Conservation (phyloP, 2,329 filamentous ascomycete species). For the Metarhizium album region DNA sequence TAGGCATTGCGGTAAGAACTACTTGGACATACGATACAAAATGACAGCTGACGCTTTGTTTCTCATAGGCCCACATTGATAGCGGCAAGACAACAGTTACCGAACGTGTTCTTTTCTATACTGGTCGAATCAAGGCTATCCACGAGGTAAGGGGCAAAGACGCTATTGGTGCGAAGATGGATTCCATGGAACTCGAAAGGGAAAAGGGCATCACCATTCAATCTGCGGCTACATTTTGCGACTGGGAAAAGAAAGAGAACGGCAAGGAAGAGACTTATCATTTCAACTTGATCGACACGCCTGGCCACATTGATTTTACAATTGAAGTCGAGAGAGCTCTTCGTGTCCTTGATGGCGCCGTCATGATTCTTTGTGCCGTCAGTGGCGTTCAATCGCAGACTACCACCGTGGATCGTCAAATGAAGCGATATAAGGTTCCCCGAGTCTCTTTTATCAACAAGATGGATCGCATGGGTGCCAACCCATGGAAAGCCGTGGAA, state of each 20-base stretch:
- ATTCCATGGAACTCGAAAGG: constrained; percentile 97
- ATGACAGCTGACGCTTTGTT: constrained; percentile 9
- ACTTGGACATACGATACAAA: constrained; percentile 7
- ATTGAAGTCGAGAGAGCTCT: constrained; percentile 96
- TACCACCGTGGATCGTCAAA: constrained; percentile 95
- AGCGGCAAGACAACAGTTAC: constrained; percentile 96
- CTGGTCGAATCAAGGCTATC: constrained; percentile 89
- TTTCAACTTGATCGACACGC: constrained; percentile 97
- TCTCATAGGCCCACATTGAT: constrained; percentile 78
- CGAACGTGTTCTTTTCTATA: constrained; percentile 96
- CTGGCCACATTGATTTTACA: constrained; percentile 97
- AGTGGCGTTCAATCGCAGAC: constrained; percentile 97
- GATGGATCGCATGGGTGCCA: constrained; percentile 98
- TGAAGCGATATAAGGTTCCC: constrained; percentile 96
- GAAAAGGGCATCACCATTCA: constrained; percentile 99
- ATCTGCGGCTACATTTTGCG: constrained; percentile 93
- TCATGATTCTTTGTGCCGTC: constrained; percentile 97
- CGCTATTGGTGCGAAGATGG: constrained; percentile 96
- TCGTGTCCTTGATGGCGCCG: constrained; percentile 87
- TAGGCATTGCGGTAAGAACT: constrained; percentile 75
- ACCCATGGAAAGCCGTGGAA: constrained; percentile 94
- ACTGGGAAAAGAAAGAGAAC: constrained; percentile 83
- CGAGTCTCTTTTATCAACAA: constrained; percentile 97
- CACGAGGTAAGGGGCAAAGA: constrained; percentile 96
- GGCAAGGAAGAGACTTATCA: constrained; percentile 87